Base-by-base conservation (phyloP, 768 basidiomycete genomes). In the Chiua virens region DNA sequence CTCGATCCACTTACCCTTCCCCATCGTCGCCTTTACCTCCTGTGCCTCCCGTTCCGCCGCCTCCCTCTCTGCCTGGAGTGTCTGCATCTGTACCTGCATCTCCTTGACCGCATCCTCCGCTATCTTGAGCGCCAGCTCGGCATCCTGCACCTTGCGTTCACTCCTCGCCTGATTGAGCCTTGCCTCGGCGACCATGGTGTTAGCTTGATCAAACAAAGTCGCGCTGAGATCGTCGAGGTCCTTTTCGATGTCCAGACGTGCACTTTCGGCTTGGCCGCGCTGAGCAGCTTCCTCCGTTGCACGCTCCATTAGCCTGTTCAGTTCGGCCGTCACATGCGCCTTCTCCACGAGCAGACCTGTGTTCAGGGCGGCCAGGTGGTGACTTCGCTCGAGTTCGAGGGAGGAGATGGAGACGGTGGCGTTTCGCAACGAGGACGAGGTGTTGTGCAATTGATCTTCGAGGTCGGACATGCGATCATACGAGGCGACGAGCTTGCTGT, bases 171-270 rank as follows among this genome's bases (percentile, higher is more conserved):
- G 73, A 15, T 67, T 73, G 53, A 85, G 78, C 15, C 94, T 81
- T 20, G 95, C 96, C 65, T 92, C 89, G 0, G 91, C 92, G n/a
- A 98, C 96, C 97, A 99, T 99, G 7, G 80, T 86, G 67, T 99
- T 98, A 7, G 96, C 96, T 71, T 97, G 88, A 45, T 82, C 80
- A 63, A 99, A 99, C 17, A 99, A 75, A 42, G 74, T 81, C 15
- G 93, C 92, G 55, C 93, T 93, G 54, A 99, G 84, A 67, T 96
- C 92, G 65, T 97, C 94, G 45, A 99, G 75, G 54, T 99, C 96
- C 72, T 87, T 84, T 74, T 99, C 96, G 45, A 99, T 96, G 56
- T 83, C 83, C 1, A 67, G 74, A 30, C 86, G 81, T 5, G 92
- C 93, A 44, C 75, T 82, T 69, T 96, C 95, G 1, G 95, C 95